Conservation (phyloP, 2,329 filamentous ascomycete genomes). For the Exophiala bonariae region DNA sequence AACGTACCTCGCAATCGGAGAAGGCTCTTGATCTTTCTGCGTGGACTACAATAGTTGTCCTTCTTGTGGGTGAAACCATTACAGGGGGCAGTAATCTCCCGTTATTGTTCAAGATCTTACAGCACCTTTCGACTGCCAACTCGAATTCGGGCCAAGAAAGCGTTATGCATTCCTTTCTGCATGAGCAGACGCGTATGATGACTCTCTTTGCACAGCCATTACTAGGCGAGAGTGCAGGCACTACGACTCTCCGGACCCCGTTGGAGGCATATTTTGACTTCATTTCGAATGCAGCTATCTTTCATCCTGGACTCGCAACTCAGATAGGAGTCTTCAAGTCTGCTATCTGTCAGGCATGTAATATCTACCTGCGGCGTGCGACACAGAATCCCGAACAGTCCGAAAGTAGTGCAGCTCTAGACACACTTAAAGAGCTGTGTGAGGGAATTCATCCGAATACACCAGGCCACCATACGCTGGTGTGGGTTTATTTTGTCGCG, state of each 20-base stretch:
- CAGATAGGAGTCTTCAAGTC: slow-evolving; percentile 13
- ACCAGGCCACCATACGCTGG: slow-evolving; percentile 39
- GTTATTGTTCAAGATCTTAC: slow-evolving; percentile 12
- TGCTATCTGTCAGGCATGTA: slow-evolving; percentile 27
- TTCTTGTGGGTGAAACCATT: slow-evolving; percentile 30
- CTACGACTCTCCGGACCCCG: slow-evolving; percentile 1
- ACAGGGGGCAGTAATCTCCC: slow-evolving; percentile 22
- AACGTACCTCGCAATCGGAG: neutral
- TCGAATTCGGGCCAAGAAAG: slow-evolving; percentile 3
- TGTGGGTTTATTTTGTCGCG: slow-evolving; percentile 45
- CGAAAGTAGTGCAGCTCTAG: slow-evolving; percentile 25
- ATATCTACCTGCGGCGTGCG: slow-evolving; percentile 28
- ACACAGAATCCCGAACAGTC: slow-evolving; percentile 16
- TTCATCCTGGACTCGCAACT: slow-evolving; percentile 5
- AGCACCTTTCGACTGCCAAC: slow-evolving; percentile 10
- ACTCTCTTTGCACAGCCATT: slow-evolving; percentile 22
- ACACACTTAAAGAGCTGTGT: slow-evolving; percentile 35
- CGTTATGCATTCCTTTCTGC: slow-evolving; percentile 15
- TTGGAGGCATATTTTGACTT: slow-evolving; percentile 12
- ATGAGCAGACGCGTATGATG: slow-evolving; percentile 15
- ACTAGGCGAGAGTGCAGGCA: slow-evolving; percentile 16
- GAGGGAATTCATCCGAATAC: slow-evolving; percentile 29
- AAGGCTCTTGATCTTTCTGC: slow-evolving; percentile 8
- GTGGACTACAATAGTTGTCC: slow-evolving; percentile 17
- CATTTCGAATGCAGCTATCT: slow-evolving; percentile 17